Base-by-base conservation (phyloP, 2,329 filamentous ascomycete species). In the Fusarium denticulatum region DNA sequence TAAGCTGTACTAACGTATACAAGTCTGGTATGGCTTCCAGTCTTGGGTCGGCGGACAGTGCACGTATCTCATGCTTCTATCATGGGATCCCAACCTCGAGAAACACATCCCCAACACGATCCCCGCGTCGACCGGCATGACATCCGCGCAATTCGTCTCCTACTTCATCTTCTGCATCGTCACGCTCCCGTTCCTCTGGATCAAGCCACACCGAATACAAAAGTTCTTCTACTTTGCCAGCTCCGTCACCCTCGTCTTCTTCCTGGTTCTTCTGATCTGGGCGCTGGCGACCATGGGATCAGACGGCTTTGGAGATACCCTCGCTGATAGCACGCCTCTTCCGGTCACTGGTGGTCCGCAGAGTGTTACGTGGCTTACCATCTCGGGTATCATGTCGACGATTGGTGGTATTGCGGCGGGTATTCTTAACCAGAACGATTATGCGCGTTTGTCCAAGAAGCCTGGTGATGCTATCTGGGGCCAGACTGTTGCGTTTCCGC, bases 1-100 rank as follows among this genome's bases (percentile, higher is more conserved):
- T 18, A 9, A 15, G 8, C 5, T 18, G 46, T 37, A 9, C 42
- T 63, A 24, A 61, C 50, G 24, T 6, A 24, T 11, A 5, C 4
- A 30, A 40, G 28, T 53, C 24, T 82, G 82, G 82, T 84, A 84
- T 59, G 83, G 81, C 22, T 85, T 86, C 64, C 84, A 85, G 58
- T 82, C 84, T 9, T 86, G 84, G 83, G 82, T 86, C 45, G 85
- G 85, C 18, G 85, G 85, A 6, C 80, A 85, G 73, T 86, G 84
- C 55, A 70, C 86, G 61, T 85, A 86, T 57, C 79, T 86, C 49
- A 84, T 84, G 57, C 79, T 87, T 10, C 81, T 84, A 16, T 84
- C 86, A 4, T 84, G 85, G 76, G 83, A 84, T 72, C 85, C 85
- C 16, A 79, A 79, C 13, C 79, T 86, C 39, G 84, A 86, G 60